These are phyloP conservation scores for Trichoderma hamatum DNA, from an alignment of 2,329 filamentous ascomycete species.

Conservation along the genomic window DNA sequence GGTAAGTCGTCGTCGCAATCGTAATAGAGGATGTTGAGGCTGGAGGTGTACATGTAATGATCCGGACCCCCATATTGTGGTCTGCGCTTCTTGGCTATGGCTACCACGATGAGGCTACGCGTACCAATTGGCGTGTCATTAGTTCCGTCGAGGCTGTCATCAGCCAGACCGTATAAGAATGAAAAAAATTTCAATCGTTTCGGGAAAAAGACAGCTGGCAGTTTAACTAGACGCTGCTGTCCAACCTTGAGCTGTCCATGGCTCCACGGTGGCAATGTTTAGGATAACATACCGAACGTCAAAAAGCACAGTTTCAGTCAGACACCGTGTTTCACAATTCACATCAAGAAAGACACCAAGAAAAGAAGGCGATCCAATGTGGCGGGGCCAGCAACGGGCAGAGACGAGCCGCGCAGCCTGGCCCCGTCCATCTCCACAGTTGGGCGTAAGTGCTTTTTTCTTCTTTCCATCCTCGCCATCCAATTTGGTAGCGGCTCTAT, in stretches of 20 bases:
- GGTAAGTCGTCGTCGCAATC: neutral
- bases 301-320: slow-evolving; percentile 18
- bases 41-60: slow-evolving; percentile 11
- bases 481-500: slow-evolving; percentile 18
- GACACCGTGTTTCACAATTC: slow-evolving; percentile 18
- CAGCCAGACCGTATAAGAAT: neutral
- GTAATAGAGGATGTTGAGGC: neutral
- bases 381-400: slow-evolving; percentile 28
- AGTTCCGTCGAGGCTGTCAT: neutral
- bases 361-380: slow-evolving; percentile 18
- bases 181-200: neutral
- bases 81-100: neutral
- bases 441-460: slow-evolving; percentile 42
- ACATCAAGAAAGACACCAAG: neutral
- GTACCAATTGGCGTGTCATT: slow-evolving; percentile 2
- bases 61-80: neutral
- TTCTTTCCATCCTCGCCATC: neutral
- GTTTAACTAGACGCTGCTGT: neutral
- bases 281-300: neutral
- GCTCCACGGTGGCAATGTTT: slow-evolving; percentile 20
- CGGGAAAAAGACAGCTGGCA: slow-evolving; percentile 5
- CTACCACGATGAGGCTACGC: neutral
- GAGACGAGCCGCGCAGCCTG: slow-evolving; percentile 28
- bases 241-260: slow-evolving; percentile 10
- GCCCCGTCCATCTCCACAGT: slow-evolving; percentile 38